Conservation (phyloP, 768 basidiomycete species). For the Termitomyces sp. region DNA sequence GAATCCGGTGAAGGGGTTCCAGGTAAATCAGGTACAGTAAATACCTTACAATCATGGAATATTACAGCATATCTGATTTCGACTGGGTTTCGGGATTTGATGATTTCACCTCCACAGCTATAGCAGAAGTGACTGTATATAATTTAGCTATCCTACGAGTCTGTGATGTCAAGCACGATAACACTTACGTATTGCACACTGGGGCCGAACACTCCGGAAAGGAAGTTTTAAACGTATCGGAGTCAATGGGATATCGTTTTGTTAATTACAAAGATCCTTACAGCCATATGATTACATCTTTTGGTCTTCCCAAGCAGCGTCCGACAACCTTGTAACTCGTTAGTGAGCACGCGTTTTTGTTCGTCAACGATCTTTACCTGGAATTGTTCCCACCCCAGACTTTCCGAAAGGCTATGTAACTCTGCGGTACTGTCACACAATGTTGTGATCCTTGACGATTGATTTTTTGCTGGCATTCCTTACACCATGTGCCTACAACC, state of each 20-base stretch:
- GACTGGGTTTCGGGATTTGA: conserved; percentile 12
- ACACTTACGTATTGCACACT: conserved; percentile 45
- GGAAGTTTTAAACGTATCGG: not conserved
- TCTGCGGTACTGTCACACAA: conserved; percentile 55
- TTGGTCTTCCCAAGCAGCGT: conserved; percentile 46
- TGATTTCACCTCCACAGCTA: conserved; percentile 43
- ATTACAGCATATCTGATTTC: not conserved
- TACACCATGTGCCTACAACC: conserved; percentile 57
- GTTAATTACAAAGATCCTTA: conserved; percentile 20
- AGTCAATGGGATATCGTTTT: not conserved
- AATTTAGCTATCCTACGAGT: not conserved
- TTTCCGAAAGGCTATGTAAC: conserved; percentile 45
- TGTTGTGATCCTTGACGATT: conserved; percentile 23
- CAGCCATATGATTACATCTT: conserved; percentile 60
- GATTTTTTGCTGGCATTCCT: conserved; percentile 43
- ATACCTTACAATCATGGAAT: not conserved
- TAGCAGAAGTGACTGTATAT: conserved; percentile 48
- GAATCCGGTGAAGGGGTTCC: not conserved
- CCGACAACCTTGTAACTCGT: conserved; percentile 31
- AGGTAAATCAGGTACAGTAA: not conserved
- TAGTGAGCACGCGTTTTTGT: not conserved
- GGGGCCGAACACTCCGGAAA: conserved; percentile 45
- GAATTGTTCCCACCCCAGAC: conserved; percentile 58
- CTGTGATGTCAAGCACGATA: not conserved
- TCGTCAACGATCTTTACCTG: conserved; percentile 26